Conservation (phyloP, 2,329 filamentous ascomycete genomes). For the Verticillium zaregamsianum region DNA sequence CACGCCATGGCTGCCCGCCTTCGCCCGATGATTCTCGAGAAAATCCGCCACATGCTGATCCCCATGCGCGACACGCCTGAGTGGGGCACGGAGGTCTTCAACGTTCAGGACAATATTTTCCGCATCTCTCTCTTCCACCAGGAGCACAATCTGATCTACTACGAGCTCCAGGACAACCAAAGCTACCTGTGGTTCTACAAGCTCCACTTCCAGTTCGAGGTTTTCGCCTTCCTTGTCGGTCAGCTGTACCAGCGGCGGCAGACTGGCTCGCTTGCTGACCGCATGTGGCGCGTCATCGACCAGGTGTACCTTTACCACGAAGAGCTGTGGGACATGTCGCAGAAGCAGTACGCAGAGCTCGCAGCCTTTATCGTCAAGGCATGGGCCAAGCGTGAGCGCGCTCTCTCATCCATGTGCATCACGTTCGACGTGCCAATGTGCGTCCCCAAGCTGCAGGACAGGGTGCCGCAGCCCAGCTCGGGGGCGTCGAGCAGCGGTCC, state of each 20-base stretch:
- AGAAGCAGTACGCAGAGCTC: conserved; percentile 38
- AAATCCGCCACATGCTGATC: conserved; percentile 42
- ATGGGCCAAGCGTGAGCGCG: conserved; percentile 46
- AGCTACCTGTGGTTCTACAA: conserved; percentile 54
- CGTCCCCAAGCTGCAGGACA: conserved; percentile 38
- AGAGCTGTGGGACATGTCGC: conserved; percentile 45
- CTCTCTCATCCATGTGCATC: conserved; percentile 30
- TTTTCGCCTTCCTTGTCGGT: conserved; percentile 51
- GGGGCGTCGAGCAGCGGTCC: conserved; percentile 23
- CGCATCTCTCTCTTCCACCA: conserved; percentile 45
- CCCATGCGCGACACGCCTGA: conserved; percentile 43
- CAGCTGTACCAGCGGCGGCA: conserved; percentile 44
- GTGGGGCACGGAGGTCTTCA: conserved; percentile 44
- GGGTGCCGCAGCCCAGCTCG: conserved; percentile 34
- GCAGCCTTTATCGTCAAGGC: conserved; percentile 46
- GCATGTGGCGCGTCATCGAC: conserved; percentile 46
- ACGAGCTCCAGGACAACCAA: conserved; percentile 34
- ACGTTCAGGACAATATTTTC: conserved; percentile 50
- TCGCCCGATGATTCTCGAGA: conserved; percentile 43
- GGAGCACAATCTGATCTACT: conserved; percentile 42
- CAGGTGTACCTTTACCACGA: conserved; percentile 43
- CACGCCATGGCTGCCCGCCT: conserved; percentile 47
- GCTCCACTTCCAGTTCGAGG: conserved; percentile 50
- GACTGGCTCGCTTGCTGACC: conserved; percentile 45
- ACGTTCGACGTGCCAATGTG: conserved; percentile 38